Evolutionary conservation across 2,329 filamentous ascomycete species (phyloP).

Genomic region (Sporothrix humicola): DNA sequence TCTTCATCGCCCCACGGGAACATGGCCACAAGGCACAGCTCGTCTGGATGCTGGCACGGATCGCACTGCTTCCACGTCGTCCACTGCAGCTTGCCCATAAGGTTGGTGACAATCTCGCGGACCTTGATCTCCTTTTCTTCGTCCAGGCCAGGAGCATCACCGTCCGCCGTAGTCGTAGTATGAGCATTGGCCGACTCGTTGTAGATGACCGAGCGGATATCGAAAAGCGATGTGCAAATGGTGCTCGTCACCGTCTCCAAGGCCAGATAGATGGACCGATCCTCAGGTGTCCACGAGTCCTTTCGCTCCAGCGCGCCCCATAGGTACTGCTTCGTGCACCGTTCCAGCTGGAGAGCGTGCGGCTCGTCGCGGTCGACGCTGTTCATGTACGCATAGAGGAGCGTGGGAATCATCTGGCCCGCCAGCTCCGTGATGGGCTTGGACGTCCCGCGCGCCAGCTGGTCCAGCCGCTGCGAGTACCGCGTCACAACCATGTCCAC

Average conservation of each 20-base stretch:
- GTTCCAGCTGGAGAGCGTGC: slow-evolving; percentile 38
- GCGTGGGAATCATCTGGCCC: slow-evolving; percentile 42
- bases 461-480: slow-evolving; percentile 61
- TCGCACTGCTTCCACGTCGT: slow-evolving; percentile 47
- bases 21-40: slow-evolving; percentile 50
- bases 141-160: slow-evolving; percentile 31
- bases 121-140: slow-evolving; percentile 29
- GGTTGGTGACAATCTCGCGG: slow-evolving; percentile 26
- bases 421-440: slow-evolving; percentile 48
- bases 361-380: slow-evolving; percentile 43
- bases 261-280: slow-evolving; percentile 53
- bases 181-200: background rate
- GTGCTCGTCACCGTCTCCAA: slow-evolving; percentile 48
- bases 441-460: slow-evolving; percentile 45
- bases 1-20: slow-evolving; percentile 46
- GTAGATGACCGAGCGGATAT: slow-evolving; percentile 41
- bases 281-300: slow-evolving; percentile 48
- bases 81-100: slow-evolving; percentile 46
- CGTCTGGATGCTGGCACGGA: slow-evolving; percentile 41
- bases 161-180: slow-evolving; percentile 6
- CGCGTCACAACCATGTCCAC: slow-evolving; percentile 69
- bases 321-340: slow-evolving; percentile 57
- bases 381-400: slow-evolving; percentile 51
- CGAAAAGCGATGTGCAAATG: slow-evolving; percentile 49
- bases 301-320: slow-evolving; percentile 40